Evolutionary conservation across 1,284 basidiomycete species (phyloP).

Genomic region (Trametes hirsuta): DNA sequence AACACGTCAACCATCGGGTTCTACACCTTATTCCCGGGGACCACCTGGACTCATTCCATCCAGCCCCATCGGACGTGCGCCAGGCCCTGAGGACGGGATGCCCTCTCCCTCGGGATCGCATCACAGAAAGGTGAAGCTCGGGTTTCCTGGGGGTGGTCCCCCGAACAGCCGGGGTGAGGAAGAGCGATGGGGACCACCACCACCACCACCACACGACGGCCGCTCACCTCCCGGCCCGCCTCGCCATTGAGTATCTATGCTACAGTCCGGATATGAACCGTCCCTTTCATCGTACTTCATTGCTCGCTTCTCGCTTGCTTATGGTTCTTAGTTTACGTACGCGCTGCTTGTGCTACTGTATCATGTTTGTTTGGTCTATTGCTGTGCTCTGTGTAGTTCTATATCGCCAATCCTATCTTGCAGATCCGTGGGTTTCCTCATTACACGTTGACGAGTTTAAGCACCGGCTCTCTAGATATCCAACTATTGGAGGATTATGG

Average conservation of each 20-base stretch:
- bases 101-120: slow-evolving; percentile 14
- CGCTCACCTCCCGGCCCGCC: slow-evolving; percentile 20
- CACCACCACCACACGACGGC: slow-evolving; percentile 5
- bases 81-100: slow-evolving; percentile 8
- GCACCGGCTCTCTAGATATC: not conserved
- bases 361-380: slow-evolving; percentile 20
- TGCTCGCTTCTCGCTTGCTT: slow-evolving; percentile 8
- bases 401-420: slow-evolving; percentile 17
- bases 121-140: slow-evolving; percentile 16
- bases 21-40: slow-evolving; percentile 12
- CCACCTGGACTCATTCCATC: slow-evolving; percentile 19
- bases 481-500: not conserved
- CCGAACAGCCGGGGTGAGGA: slow-evolving; percentile 15
- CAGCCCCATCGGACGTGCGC: slow-evolving; percentile 14
- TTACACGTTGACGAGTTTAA: not conserved
- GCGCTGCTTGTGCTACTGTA: slow-evolving; percentile 22
- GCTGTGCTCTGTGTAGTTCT: slow-evolving; percentile 25
- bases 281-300: not conserved
- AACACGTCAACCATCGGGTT: slow-evolving; percentile 22
- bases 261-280: too few species aligned
- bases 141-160: slow-evolving; percentile 7
- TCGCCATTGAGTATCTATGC: slow-evolving; percentile 9
- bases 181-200: slow-evolving; percentile 12
- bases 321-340: slow-evolving; percentile 11
- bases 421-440: not conserved